These are phyloP conservation scores for Uromyces viciae-fabae DNA, from an alignment of 1,284 basidiomycete species.

Conservation along the genomic window DNA sequence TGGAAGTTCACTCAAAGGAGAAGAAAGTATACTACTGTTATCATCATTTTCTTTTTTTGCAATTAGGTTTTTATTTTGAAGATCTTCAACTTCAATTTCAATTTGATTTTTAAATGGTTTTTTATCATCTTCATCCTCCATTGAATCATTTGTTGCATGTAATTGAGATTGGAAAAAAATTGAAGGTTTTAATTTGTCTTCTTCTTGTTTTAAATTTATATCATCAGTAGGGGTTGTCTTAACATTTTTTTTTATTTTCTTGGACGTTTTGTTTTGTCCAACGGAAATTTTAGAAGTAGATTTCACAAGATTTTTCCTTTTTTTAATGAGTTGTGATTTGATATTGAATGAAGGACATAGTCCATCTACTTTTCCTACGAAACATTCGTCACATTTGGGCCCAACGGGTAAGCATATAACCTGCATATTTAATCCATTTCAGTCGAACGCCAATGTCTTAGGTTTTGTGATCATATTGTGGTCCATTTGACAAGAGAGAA, in stretches of 20 bases:
- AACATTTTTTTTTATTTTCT: constrained; percentile 16
- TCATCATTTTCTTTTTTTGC: neutral
- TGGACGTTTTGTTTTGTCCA: neutral
- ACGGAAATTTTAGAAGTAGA: no score
- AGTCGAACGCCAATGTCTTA: neutral
- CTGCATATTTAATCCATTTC: constrained; percentile 54
- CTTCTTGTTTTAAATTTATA: neutral
- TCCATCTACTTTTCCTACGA: constrained; percentile 54
- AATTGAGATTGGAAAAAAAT: neutral
- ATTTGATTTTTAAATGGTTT: neutral
- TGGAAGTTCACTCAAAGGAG: constrained; percentile 18
- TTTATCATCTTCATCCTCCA: neutral
- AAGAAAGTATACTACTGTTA: neutral
- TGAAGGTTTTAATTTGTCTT: neutral
- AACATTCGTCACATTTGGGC: constrained; percentile 76
- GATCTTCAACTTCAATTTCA: neutral
- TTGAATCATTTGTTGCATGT: neutral
- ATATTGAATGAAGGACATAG: constrained; percentile 55
- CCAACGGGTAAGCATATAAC: constrained; percentile 75
- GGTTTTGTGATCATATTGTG: neutral
- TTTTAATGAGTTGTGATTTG: neutral
- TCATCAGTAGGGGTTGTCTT: neutral
- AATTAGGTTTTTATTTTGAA: neutral
- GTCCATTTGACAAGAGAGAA: neutral
- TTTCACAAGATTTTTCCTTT: neutral